These are phyloP conservation scores for Penicillium rolfsii DNA, from an alignment of 2,329 filamentous ascomycete genomes.

Conservation along the genomic window DNA sequence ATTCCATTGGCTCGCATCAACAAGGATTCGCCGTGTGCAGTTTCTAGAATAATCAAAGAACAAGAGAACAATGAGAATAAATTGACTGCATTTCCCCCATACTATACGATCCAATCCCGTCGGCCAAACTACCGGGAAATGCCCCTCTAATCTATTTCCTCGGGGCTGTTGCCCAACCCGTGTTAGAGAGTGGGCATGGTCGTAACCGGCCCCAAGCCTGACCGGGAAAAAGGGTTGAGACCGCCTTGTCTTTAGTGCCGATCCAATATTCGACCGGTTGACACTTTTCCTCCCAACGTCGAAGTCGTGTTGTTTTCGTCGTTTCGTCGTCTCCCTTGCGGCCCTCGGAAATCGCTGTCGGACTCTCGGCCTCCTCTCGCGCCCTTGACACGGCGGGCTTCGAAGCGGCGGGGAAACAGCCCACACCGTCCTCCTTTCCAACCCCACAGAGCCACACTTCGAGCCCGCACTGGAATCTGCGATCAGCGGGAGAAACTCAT, in stretches of 20 bases:
- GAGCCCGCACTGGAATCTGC: constrained; percentile 17
- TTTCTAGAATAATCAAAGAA: constrained; percentile 10
- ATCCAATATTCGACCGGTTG: constrained; percentile 22
- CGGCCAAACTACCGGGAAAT: not conserved
- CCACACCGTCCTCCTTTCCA: constrained; percentile 7
- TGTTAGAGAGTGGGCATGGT: constrained; percentile 5
- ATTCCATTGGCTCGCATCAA: not conserved
- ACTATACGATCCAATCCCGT: not conserved
- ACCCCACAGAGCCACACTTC: constrained; percentile 12
- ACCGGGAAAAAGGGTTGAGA: constrained; percentile 22
- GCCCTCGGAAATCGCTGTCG: constrained; percentile 6
- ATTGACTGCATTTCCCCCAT: not conserved
- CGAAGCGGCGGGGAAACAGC: constrained; percentile 15
- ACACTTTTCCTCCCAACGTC: constrained; percentile 16
- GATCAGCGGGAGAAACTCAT: constrained; percentile 9
- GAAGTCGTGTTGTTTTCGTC: not conserved
- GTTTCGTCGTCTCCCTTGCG: not conserved
- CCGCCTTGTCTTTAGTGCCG: constrained; percentile 31
- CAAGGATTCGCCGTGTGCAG: not conserved
- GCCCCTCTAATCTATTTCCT: constrained; percentile 1
- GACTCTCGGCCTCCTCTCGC: not conserved
- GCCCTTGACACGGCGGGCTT: constrained; percentile 7
- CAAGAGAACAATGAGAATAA: not conserved
- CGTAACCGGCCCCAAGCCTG: constrained; percentile 17
- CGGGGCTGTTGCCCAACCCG: constrained; percentile 2